These are phyloP conservation scores for Didymellaceae sp. DNA, from an alignment of 2,329 filamentous ascomycete species.

Conservation along the genomic window DNA sequence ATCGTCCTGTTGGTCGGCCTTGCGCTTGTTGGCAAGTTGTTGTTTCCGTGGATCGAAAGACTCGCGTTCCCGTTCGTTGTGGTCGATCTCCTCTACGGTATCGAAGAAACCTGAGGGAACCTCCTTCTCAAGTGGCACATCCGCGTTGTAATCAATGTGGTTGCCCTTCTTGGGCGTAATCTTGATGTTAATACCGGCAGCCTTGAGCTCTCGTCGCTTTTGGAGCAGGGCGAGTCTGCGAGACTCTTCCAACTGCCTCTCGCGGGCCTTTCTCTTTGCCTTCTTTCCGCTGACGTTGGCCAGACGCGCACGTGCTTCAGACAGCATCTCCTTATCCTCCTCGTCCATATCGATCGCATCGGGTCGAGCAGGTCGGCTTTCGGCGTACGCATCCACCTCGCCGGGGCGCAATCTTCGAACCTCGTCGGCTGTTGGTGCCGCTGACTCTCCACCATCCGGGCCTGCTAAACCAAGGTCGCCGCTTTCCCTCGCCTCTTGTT, in stretches of 20 bases:
- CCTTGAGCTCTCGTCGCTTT: slow-evolving; percentile 95
- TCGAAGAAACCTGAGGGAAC: slow-evolving; percentile 91
- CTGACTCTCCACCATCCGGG: slow-evolving; percentile 82
- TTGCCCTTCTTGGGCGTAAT: slow-evolving; percentile 89
- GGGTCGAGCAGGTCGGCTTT: slow-evolving; percentile 92
- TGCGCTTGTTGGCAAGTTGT: slow-evolving; percentile 89
- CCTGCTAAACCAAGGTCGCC: slow-evolving; percentile 82
- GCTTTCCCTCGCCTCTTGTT: slow-evolving; percentile 87
- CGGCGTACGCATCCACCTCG: slow-evolving; percentile 95
- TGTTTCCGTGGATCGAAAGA: slow-evolving; percentile 92
- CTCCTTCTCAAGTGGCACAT: slow-evolving; percentile 96
- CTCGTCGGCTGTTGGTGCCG: slow-evolving; percentile 90
- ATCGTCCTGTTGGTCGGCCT: slow-evolving; percentile 87
- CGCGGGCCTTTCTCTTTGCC: slow-evolving; percentile 94
- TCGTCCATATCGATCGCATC: slow-evolving; percentile 98
- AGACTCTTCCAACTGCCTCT: slow-evolving; percentile 94
- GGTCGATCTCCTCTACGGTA: slow-evolving; percentile 78
- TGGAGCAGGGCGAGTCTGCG: slow-evolving; percentile 87
- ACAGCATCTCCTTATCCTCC: slow-evolving; percentile 99
- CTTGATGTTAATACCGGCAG: slow-evolving; percentile 98
- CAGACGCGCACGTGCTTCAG: slow-evolving; percentile 92
- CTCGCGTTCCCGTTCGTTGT: slow-evolving; percentile 83
- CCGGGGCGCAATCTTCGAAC: slow-evolving; percentile 87
- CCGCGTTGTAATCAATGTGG: slow-evolving; percentile 99
- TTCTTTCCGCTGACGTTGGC: slow-evolving; percentile 99